phyloP scores from a whole-genome alignment of 805 yeast genomes.

The Sugiyamaella qingdaonensis region DNA sequence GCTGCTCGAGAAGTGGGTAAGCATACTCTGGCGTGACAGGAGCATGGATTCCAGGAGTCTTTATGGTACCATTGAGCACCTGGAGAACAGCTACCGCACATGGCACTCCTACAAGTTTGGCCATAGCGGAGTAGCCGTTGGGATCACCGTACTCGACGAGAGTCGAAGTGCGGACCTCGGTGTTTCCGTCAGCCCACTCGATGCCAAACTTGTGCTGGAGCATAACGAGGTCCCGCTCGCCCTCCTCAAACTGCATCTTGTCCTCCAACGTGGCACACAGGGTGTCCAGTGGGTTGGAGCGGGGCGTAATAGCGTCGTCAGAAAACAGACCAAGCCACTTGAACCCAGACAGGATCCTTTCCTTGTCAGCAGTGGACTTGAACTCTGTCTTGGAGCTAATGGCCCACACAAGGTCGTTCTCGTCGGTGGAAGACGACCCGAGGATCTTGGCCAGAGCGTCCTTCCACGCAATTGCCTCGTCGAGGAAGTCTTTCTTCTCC shows the following conservation, averaged over 20 bases:
- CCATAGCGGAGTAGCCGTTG: conserved; percentile 96
- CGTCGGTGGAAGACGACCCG: conserved; percentile 66
- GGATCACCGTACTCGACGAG: conserved; percentile 85
- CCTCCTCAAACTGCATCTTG: conserved; percentile 91
- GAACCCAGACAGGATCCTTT: conserved; percentile 82
- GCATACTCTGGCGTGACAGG: conserved; percentile 90
- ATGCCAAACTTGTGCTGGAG: conserved; percentile 98
- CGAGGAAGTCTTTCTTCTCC: conserved; percentile 56
- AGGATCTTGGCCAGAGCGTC: conserved; percentile 74
- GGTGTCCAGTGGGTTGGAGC: conserved; percentile 93
- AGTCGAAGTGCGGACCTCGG: conserved; percentile 92
- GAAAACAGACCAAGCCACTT: conserved; percentile 93
- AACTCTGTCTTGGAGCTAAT: conserved; percentile 75
- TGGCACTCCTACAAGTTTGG: conserved; percentile 96
- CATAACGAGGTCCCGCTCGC: conserved; percentile 92
- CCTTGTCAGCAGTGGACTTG: conserved; percentile 76
- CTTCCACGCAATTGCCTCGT: conserved; percentile 68
- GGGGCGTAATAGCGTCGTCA: conserved; percentile 69
- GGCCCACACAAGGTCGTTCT: conserved; percentile 68
- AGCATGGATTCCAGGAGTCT: conserved; percentile 81
- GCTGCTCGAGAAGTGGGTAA: conserved; percentile 83
- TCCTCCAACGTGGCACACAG: conserved; percentile 94
- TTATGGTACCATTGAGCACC: conserved; percentile 75
- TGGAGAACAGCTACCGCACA: conserved; percentile 92
- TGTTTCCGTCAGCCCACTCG: conserved; percentile 89